phyloP scores from a whole-genome alignment of 352 stramenopile genomes.

The Phytophthora sojae region DNA sequence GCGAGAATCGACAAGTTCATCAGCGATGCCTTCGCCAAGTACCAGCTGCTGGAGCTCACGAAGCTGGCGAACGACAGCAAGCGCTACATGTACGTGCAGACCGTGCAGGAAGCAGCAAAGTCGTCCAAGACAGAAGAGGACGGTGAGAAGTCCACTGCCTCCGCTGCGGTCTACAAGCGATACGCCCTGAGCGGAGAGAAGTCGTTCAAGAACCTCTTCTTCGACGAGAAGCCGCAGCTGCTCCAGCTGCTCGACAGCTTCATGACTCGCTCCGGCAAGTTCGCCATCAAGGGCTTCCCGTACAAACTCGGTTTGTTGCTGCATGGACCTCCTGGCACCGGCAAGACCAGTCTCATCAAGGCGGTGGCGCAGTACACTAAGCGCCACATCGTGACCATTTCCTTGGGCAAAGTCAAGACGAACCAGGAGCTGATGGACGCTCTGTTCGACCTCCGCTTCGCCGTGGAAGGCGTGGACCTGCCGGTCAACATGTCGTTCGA shows the following conservation, averaged over 20 bases:
- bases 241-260: slow-evolving; percentile 83
- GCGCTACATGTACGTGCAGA: slow-evolving; percentile 57
- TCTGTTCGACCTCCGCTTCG: slow-evolving; percentile 76
- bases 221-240: slow-evolving; percentile 78
- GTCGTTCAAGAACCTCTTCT: slow-evolving; percentile 90
- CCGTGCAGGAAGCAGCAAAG: slow-evolving; percentile 12
- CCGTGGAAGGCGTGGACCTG: slow-evolving; percentile 64
- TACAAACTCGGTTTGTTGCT: slow-evolving; percentile 91
- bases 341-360: slow-evolving; percentile 93
- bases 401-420: slow-evolving; percentile 75
- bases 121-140: slow-evolving; percentile 1
- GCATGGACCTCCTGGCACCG: slow-evolving; percentile 87
- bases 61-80: slow-evolving; percentile 52
- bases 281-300: slow-evolving; percentile 88
- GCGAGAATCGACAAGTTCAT: slow-evolving; percentile 54
- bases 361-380: slow-evolving; percentile 85
- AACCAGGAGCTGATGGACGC: slow-evolving; percentile 88
- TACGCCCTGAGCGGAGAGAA: slow-evolving; percentile 89
- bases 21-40: slow-evolving; percentile 42
- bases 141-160: not conserved
- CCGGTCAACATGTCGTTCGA: slow-evolving; percentile 78
- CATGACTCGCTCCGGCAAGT: slow-evolving; percentile 73
- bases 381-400: slow-evolving; percentile 82
- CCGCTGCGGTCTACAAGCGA: slow-evolving; percentile 55
- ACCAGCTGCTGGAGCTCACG: slow-evolving; percentile 42